Evolutionary conservation across 1,284 basidiomycete species (phyloP).

Genomic region (Ganoderma sp.): DNA sequence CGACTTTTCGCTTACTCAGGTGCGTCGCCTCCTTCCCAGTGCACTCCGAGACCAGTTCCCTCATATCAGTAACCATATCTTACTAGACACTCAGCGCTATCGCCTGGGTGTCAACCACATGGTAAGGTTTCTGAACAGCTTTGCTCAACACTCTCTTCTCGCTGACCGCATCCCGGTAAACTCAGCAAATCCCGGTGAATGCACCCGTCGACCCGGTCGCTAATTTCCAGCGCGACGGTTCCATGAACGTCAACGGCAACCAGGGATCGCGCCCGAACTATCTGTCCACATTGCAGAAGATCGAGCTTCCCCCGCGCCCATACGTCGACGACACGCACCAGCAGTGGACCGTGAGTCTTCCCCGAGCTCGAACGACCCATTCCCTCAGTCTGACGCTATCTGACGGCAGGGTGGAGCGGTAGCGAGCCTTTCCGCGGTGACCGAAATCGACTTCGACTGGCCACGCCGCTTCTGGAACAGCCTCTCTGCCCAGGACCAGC

Average conservation of each 20-base stretch:
- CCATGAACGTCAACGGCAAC: conserved; percentile 40
- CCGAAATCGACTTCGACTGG: conserved; percentile 52
- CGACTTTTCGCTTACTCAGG: conserved; percentile 50
- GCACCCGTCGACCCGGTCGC: conserved; percentile 39
- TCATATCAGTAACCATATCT: background rate
- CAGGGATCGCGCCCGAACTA: conserved; percentile 42
- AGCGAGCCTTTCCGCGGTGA: conserved; percentile 40
- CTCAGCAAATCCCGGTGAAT: conserved; percentile 41
- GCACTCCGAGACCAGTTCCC: background rate
- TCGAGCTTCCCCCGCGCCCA: conserved; percentile 43
- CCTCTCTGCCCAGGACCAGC: conserved; percentile 45
- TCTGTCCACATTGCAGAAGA: conserved; percentile 37
- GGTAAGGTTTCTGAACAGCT: conserved; percentile 18
- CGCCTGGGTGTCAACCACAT: conserved; percentile 49
- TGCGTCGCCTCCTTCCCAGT: conserved; percentile 10
- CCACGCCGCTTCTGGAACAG: conserved; percentile 48
- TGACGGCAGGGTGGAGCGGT: conserved; percentile 41
- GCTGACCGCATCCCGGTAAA: background rate
- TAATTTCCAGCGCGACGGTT: conserved; percentile 48
- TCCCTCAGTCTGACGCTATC: background rate
- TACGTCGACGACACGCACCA: conserved; percentile 44
- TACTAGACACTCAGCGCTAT: conserved; percentile 44
- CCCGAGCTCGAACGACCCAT: background rate
- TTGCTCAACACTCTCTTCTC: background rate
- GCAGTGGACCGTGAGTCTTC: conserved; percentile 40